A percentile compares a stretch with the other conserved stretches of the same genome.
Conservation (phyloP, 208 protist species). For the Lotmaria passim region DNA sequence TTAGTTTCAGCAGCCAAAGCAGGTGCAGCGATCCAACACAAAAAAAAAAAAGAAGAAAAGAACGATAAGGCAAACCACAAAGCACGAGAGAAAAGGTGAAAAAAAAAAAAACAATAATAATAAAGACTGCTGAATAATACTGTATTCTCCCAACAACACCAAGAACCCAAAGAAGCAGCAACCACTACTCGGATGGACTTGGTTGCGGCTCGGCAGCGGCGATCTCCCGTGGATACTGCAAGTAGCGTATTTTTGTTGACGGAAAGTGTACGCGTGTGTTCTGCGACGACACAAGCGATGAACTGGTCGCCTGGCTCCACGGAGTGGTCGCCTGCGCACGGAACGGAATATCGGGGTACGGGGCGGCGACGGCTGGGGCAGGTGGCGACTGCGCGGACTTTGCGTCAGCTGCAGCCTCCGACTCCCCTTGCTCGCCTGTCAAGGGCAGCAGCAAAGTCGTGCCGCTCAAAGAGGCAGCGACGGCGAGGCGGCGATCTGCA, state of each 20-base stretch:
- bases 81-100: slow-evolving; percentile 23
- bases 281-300: background rate
- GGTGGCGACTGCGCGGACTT: background rate
- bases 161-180: no score
- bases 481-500: slow-evolving; percentile 1
- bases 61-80: background rate
- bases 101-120: no score
- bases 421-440: no score
- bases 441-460: background rate
- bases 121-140: no score
- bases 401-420: background rate
- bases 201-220: background rate
- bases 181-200: background rate
- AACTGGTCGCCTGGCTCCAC: background rate
- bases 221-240: background rate
- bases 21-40: slow-evolving; percentile 1
- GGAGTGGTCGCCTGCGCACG: background rate
- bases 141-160: no score
- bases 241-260: slow-evolving; percentile 26
- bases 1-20: slow-evolving; percentile 11
- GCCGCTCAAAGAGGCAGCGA: background rate
- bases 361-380: background rate
- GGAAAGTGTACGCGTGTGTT: slow-evolving; percentile 29
- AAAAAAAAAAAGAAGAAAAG: slow-evolving; percentile 13
- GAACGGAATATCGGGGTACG: slow-evolving; percentile 12